These are phyloP conservation scores for Aurantiochytrium sp. DNA, from an alignment of 108 stramenopile species.

Conservation along the genomic window DNA sequence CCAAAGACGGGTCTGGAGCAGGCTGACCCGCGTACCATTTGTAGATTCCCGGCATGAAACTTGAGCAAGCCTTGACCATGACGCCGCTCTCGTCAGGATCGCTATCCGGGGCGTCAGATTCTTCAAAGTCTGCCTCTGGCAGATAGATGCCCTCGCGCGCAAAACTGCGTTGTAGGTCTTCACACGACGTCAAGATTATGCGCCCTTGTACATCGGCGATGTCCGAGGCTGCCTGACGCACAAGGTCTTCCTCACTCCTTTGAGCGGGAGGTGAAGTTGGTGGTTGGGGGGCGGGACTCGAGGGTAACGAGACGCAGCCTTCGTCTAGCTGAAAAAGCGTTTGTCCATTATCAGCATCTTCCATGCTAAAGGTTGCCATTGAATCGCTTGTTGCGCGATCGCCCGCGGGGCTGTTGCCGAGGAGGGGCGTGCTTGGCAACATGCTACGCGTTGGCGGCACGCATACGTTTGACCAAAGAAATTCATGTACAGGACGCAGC, in stretches of 20 bases:
- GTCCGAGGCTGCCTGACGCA: background rate
- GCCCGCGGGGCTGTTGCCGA: background rate
- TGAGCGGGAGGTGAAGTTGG: background rate
- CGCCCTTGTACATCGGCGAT: slow-evolving; percentile 8
- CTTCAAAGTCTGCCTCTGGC: background rate
- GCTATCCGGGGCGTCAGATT: background rate
- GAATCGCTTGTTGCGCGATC: background rate
- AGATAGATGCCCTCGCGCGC: background rate
- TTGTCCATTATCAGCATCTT: background rate
- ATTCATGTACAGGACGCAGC: background rate
- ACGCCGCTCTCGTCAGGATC: background rate
- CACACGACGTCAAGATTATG: background rate
- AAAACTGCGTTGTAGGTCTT: slow-evolving; percentile 3
- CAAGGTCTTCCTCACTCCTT: background rate
- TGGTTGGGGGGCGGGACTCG: background rate
- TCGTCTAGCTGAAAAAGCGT: background rate
- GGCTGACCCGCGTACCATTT: slow-evolving; percentile 2
- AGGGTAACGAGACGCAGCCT: background rate
- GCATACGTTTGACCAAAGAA: background rate
- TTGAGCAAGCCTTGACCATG: background rate
- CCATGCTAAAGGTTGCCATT: background rate
- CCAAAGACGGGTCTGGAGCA: background rate
- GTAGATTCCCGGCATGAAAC: background rate
- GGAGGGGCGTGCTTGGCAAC: slow-evolving; percentile 1
- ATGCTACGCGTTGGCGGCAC: slow-evolving; percentile 1